These are phyloP conservation scores for Inosperma sp. DNA, from an alignment of 768 basidiomycete genomes.

Conservation along the genomic window DNA sequence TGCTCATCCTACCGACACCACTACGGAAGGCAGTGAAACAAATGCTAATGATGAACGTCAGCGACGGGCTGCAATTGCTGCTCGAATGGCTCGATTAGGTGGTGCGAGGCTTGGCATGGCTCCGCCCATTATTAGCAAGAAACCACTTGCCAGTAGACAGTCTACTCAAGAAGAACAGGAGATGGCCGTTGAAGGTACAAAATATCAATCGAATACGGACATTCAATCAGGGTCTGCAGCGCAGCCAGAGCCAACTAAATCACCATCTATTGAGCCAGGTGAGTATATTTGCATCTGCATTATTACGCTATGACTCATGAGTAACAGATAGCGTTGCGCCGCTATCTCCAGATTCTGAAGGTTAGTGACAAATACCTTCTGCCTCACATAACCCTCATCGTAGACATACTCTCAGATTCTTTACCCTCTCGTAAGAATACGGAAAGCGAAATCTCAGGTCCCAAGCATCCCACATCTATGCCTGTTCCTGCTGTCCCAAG, in stretches of 20 bases:
- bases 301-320: not conserved
- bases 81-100: slow-evolving; percentile 89
- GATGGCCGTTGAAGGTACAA: slow-evolving; percentile 18
- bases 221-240: slow-evolving; percentile 4
- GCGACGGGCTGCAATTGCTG: slow-evolving; percentile 81
- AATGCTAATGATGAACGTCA: slow-evolving; percentile 59
- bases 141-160: slow-evolving; percentile 33
- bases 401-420: not conserved
- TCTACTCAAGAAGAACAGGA: slow-evolving; percentile 26
- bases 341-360: not conserved
- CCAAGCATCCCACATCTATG: slow-evolving; percentile 53
- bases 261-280: slow-evolving; percentile 4
- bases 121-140: slow-evolving; percentile 62
- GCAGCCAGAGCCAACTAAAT: slow-evolving; percentile 7
- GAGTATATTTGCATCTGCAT: not conserved
- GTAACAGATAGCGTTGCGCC: not conserved
- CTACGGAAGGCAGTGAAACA: slow-evolving; percentile 26
- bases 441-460: slow-evolving; percentile 22
- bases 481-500: slow-evolving; percentile 71
- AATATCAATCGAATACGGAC: slow-evolving; percentile 12
- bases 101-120: slow-evolving; percentile 80
- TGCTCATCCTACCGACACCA: not conserved
- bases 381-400: not conserved
- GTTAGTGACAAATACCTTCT: not conserved
- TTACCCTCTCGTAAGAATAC: slow-evolving; percentile 20